Evolutionary conservation across 768 basidiomycete genomes (phyloP).

Genomic region (Omphalotus guepiniiformis): DNA sequence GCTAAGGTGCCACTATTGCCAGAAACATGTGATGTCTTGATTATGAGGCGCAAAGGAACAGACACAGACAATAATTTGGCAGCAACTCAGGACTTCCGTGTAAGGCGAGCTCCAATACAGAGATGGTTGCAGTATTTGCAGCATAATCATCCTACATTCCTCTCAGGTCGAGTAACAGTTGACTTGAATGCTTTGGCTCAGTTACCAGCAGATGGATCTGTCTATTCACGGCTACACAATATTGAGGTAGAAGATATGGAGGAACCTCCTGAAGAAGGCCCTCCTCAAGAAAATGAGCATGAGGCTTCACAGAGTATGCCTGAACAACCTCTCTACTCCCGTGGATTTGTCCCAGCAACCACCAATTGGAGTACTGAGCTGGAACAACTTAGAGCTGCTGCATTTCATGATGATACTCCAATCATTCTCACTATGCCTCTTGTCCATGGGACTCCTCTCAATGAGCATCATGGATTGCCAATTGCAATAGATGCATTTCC

Average conservation of each 20-base stretch:
- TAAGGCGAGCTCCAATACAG: neutral
- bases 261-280: too few relatives aligned
- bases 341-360: neutral
- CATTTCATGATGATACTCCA: too few relatives aligned
- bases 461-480: neutral
- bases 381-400: too few relatives aligned
- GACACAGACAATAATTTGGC: neutral
- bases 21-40: slow-evolving; percentile 11
- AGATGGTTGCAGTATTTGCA: too few relatives aligned
- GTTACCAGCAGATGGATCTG: too few relatives aligned
- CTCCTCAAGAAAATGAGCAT: neutral
- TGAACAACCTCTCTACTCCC: too few relatives aligned
- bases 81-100: slow-evolving; percentile 7
- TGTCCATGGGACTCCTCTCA: neutral
- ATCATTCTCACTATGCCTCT: too few relatives aligned
- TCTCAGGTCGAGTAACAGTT: neutral
- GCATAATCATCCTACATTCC: neutral
- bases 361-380: neutral
- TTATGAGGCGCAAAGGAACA: neutral
- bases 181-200: too few relatives aligned
- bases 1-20: slow-evolving; percentile 8
- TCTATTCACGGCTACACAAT: neutral
- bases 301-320: neutral
- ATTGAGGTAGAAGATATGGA: too few relatives aligned
- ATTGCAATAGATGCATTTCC: slow-evolving; percentile 5